Conservation (phyloP, 306 rosid species). For the Citrullus colocynthis region DNA sequence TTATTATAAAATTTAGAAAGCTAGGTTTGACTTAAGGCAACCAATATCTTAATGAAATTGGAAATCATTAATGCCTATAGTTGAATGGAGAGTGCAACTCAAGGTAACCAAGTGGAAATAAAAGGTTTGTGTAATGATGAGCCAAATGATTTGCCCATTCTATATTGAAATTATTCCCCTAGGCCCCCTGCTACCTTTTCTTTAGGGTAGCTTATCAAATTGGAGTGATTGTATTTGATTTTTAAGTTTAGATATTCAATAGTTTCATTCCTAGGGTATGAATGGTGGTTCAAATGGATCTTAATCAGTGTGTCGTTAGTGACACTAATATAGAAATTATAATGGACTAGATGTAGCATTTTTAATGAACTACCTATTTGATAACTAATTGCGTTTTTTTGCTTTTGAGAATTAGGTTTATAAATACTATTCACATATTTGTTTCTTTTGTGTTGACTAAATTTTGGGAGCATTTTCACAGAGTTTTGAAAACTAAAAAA, state of each 20-base stretch:
- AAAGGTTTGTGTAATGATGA: constrained; percentile 18
- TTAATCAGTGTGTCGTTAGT: background rate
- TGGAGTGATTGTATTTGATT: background rate
- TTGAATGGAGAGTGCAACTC: constrained; percentile 12
- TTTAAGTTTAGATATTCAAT: background rate
- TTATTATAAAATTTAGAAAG: background rate
- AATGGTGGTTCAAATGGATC: background rate
- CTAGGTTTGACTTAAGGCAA: background rate
- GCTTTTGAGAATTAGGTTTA: too few species aligned
- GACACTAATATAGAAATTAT: background rate
- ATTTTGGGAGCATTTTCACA: too few species aligned
- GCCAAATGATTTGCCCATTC: background rate
- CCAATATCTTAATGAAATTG: constrained; percentile 4
- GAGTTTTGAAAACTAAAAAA: too few species aligned
- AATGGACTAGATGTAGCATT: too few species aligned
- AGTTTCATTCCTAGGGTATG: background rate
- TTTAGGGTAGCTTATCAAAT: background rate
- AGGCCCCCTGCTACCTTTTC: background rate
- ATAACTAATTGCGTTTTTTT: too few species aligned
- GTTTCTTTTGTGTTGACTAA: too few species aligned
- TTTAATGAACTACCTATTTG: too few species aligned
- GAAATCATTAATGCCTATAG: constrained; percentile 14
- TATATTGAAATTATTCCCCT: background rate
- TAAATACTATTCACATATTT: too few species aligned
- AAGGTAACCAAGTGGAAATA: constrained; percentile 12